Evolutionary conservation across 192 early-diverging fungal species (phyloP).

Genomic region (Podila horticola): DNA sequence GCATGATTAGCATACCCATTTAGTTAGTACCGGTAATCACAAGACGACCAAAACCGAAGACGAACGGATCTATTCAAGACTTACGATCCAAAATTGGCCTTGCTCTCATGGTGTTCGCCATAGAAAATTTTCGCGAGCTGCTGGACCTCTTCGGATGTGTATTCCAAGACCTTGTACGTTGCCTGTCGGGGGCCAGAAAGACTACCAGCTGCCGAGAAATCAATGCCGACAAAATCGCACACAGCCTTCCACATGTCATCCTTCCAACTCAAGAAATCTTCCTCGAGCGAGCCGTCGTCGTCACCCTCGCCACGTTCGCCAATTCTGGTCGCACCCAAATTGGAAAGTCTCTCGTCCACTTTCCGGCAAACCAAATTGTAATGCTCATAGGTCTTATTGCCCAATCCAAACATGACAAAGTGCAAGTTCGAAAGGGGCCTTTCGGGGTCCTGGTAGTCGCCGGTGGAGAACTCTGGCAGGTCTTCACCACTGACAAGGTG

Average conservation of each 20-base stretch:
- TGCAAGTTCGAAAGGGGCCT: constrained; percentile 61
- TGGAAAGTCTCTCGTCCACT: constrained; percentile 71
- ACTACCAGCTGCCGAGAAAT: constrained; percentile 47
- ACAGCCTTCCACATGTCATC: constrained; percentile 83
- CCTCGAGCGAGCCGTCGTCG: constrained; percentile 95
- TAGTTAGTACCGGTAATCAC: too few species aligned
- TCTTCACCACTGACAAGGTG: constrained; percentile 77
- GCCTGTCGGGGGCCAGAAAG: constrained; percentile 46
- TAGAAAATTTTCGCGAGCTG: constrained; percentile 54
- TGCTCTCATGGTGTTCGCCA: constrained; percentile 60
- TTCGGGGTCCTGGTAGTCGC: constrained; percentile 67
- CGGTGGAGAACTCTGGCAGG: constrained; percentile 71
- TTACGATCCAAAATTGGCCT: constrained; percentile 49
- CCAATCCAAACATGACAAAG: constrained; percentile 86
- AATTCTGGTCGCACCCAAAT: constrained; percentile 80
- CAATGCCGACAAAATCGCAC: constrained; percentile 77
- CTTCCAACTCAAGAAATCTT: constrained; percentile 97
- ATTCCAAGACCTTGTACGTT: constrained; percentile 65
- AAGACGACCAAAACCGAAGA: too few species aligned
- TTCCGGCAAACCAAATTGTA: constrained; percentile 87
- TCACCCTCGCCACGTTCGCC: constrained; percentile 93
- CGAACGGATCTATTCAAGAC: constrained; percentile 7
- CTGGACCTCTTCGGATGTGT: constrained; percentile 32
- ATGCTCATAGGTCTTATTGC: constrained; percentile 91
- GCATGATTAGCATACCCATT: too few species aligned